Base-by-base conservation (phyloP, 306 rosid species). In the Purshia tridentata region DNA sequence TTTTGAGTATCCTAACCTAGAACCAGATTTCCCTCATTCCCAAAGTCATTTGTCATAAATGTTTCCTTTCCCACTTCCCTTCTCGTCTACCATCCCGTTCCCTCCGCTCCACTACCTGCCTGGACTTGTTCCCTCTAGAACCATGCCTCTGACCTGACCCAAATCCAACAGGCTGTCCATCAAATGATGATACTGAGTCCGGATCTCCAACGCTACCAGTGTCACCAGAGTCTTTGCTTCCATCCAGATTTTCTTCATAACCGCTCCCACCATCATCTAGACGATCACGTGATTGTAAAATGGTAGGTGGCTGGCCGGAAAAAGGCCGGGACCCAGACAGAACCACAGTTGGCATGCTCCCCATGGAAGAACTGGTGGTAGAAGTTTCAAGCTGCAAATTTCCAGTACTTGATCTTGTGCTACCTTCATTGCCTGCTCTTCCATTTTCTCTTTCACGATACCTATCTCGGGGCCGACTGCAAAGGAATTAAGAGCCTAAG, bases 51-150 rank as follows among this genome's bases (percentile, higher is more conserved):
- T 29, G 76, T 76, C 82, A 86, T 69, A 42, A 89, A 81, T 90
- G 97, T 76, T 93, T 93, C 73, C 98, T 88, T 87, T 93, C 98
- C 98, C 98, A 93, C 81, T 93, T 93, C 39, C 97, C 93, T 86
- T 92, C 98, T 0, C 96, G 93, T 64, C 98, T 87, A 66, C 53
- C 81, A 18, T 90, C 98, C 53, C 97, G 75, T 50, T 93, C 97
- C 80, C 98, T 89, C 11, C 96, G 87, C 55, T 93, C 97, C 15
- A 87, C 85, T 18, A 81, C 80, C 80, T 87, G 97, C 84, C 97
- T 84, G 9, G 97, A 83, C 78, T 90, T 90, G 87, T 86, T 86
- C 70, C 98, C 97, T 74, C 98, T 82, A 18, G 93, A 89, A 50
- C 85, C 73, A 50, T 88, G 97, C 80, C 97, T 84, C 76, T 92